Percentiles rank a stretch among this genome's conserved stretches.
Conservation (phyloP, 2,329 filamentous ascomycete species). For the Cercospora sp. region DNA sequence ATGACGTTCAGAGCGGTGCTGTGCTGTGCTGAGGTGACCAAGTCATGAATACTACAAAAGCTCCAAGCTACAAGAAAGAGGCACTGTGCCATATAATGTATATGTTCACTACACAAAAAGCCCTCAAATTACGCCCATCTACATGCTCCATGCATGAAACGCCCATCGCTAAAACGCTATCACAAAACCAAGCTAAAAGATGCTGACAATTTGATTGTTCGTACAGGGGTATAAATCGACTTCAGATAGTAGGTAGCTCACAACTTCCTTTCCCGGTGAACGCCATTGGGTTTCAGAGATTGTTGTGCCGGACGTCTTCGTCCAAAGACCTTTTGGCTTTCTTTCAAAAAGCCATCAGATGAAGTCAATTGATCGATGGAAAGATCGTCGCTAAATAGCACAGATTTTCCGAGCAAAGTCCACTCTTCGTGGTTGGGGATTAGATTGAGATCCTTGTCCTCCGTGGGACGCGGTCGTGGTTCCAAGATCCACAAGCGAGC, state of each 20-base stretch:
- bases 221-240: constrained; percentile 23
- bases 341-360: constrained; percentile 26
- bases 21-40: too few relatives aligned
- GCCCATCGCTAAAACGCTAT: constrained; percentile 1
- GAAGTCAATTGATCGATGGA: constrained; percentile 31
- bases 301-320: constrained; percentile 14
- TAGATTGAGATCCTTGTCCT: constrained; percentile 8
- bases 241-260: not conserved
- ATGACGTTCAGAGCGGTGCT: too few relatives aligned
- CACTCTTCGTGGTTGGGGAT: constrained; percentile 34
- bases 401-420: constrained; percentile 44
- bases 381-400: constrained; percentile 44
- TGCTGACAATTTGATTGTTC: constrained; percentile 10
- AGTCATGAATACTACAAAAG: too few relatives aligned
- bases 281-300: constrained; percentile 3
- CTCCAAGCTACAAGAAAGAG: too few relatives aligned
- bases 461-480: constrained; percentile 26
- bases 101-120: not conserved
- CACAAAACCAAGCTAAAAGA: constrained; percentile 20
- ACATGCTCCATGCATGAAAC: not conserved
- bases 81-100: too few relatives aligned
- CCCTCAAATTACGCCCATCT: not conserved
- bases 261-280: constrained; percentile 4
- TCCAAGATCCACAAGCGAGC: constrained; percentile 44
- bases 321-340: constrained; percentile 29